These are phyloP conservation scores for Paraphoma chrysanthemicola DNA, from an alignment of 2,329 filamentous ascomycete genomes.

Conservation along the genomic window DNA sequence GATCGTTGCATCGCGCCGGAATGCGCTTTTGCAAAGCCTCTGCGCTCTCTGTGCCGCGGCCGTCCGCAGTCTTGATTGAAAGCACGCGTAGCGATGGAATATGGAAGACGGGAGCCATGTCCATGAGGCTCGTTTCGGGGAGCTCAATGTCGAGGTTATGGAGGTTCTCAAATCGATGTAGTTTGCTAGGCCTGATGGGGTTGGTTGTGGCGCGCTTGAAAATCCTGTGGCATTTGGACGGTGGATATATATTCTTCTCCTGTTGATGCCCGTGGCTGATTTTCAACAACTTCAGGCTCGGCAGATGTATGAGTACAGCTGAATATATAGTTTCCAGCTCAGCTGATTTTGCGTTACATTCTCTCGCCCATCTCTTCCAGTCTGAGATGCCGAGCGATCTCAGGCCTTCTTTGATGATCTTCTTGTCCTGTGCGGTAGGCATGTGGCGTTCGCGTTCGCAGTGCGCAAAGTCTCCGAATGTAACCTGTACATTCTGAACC, in stretches of 20 bases:
- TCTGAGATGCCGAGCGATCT: slow-evolving; percentile 20
- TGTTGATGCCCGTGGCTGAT: neutral
- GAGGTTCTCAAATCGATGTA: neutral
- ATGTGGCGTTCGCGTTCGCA: slow-evolving; percentile 9
- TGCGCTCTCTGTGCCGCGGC: slow-evolving; percentile 3
- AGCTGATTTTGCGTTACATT: slow-evolving; percentile 21
- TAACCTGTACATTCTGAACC: slow-evolving; percentile 23
- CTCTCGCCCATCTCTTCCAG: slow-evolving; percentile 35
- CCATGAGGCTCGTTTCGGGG: neutral
- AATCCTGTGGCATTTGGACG: slow-evolving; percentile 24
- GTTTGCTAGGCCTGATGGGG: no score
- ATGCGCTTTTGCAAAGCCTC: slow-evolving; percentile 20
- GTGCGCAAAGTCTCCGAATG: slow-evolving; percentile 15
- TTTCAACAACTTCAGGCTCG: slow-evolving; percentile 22
- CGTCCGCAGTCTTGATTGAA: slow-evolving; percentile 13
- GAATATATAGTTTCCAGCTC: slow-evolving; percentile 26
- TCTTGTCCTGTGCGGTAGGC: slow-evolving; percentile 32
- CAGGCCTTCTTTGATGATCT: slow-evolving; percentile 33
- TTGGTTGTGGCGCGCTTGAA: slow-evolving; percentile 16
- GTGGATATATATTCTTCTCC: neutral
- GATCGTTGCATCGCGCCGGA: slow-evolving; percentile 18
- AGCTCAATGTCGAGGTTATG: neutral
- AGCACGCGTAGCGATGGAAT: slow-evolving; percentile 28
- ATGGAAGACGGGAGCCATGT: slow-evolving; percentile 7
- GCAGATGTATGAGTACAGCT: slow-evolving; percentile 31